Conservation (phyloP, 164 flowering plant species). For the Tinospora cordifolia region DNA sequence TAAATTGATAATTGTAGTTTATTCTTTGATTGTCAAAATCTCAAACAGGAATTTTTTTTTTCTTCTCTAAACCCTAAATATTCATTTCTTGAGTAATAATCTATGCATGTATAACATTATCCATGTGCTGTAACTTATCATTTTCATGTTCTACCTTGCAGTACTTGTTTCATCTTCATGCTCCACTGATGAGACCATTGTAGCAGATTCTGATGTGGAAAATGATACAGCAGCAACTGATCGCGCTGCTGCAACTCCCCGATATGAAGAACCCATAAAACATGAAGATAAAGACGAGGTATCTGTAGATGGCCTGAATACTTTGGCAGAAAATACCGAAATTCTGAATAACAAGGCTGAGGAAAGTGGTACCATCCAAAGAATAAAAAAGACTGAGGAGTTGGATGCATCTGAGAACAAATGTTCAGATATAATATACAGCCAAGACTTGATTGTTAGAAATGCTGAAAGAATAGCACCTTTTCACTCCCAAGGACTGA, state of each 20-base stretch:
- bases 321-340: slow-evolving; percentile 12
- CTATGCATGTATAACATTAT: too few species aligned
- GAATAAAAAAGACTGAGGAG: slow-evolving; percentile 28
- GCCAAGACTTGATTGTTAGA: slow-evolving; percentile 60
- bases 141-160: slow-evolving; percentile 39
- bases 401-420: slow-evolving; percentile 24
- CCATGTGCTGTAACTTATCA: too few species aligned
- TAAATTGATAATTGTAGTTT: too few species aligned
- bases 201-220: slow-evolving; percentile 88
- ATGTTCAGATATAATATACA: slow-evolving; percentile 53
- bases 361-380: slow-evolving; percentile 14
- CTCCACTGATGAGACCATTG: slow-evolving; percentile 88
- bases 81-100: too few species aligned
- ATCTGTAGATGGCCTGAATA: slow-evolving; percentile 12
- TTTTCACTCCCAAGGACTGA: slow-evolving; percentile 14
- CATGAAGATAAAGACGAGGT: slow-evolving; percentile 19
- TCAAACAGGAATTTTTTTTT: too few species aligned
- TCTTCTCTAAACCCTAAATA: too few species aligned
- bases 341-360: slow-evolving; percentile 8
- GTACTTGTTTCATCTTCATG: slow-evolving; percentile 69
- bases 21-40: too few species aligned
- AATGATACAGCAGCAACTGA: slow-evolving; percentile 43
- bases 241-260: slow-evolving; percentile 17
- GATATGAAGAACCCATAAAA: slow-evolving; percentile 19
- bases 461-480: slow-evolving; percentile 18